These are phyloP conservation scores for Citrus reticulata DNA, from an alignment of 345 rosid genomes.

Conservation along the genomic window DNA sequence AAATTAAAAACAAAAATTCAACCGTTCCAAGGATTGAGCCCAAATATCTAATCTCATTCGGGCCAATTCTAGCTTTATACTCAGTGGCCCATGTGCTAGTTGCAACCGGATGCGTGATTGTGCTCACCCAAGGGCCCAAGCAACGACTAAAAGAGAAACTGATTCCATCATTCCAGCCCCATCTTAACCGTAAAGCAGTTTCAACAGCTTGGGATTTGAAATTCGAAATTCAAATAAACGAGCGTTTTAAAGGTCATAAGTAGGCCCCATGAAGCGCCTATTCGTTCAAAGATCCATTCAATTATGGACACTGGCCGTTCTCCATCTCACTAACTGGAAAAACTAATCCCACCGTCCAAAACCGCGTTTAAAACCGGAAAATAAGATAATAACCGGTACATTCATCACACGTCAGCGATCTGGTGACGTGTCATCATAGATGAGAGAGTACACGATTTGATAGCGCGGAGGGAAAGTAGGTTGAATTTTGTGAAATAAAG, in stretches of 20 bases:
- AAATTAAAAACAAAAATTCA: not conserved
- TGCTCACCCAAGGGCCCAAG: not conserved
- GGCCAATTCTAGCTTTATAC: not conserved
- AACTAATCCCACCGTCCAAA: not conserved
- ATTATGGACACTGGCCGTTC: not conserved
- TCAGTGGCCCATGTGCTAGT: not conserved
- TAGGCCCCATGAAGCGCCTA: constrained; percentile 3
- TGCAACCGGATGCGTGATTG: not conserved
- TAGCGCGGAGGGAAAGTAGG: not conserved
- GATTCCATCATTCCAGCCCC: not conserved
- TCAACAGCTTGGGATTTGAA: constrained; percentile 14
- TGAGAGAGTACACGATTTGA: not conserved
- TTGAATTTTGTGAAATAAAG: not conserved
- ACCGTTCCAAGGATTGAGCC: not conserved
- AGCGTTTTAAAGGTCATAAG: not conserved
- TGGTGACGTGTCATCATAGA: not conserved
- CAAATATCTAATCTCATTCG: not conserved
- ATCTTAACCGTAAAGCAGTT: constrained; percentile 13
- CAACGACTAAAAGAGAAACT: not conserved
- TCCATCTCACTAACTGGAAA: not conserved
- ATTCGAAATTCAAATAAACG: constrained; percentile 7
- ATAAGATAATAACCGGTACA: not conserved
- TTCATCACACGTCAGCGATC: not conserved
- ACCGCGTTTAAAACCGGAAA: not conserved
- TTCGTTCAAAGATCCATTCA: constrained; percentile 4